Base-by-base conservation (phyloP, 1,139 yeast genomes). In the Protomyces gravidus region DNA sequence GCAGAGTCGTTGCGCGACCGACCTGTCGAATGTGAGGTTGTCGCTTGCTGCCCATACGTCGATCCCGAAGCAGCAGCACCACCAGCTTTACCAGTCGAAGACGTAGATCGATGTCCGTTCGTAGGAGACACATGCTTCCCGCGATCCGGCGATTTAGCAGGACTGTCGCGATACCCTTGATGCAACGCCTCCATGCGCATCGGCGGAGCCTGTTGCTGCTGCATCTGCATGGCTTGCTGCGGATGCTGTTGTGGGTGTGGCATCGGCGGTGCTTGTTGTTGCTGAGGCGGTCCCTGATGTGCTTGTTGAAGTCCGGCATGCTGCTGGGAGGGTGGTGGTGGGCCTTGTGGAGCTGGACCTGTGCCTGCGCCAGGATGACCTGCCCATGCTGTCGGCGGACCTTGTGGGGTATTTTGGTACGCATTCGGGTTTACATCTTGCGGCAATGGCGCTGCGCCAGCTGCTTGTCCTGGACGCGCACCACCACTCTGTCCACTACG, bases 401-500 rank as follows among this genome's bases (percentile, higher is more conserved):
- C 66, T 56, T 67, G 72, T 40, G 62, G 68, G 48, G 64, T 67
- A 42, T 64, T 65, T 30, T 69, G 70, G 84, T 70, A 82, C 82
- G 61, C 79, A 76, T 64, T 82, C 76, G 72, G 74, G 61, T 73
- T 73, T 36, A 74, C 75, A 62, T 75, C 75, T 62, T 71, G 75
- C 11, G 76, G 75, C 9, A 72, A 65, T 1, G 74, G 74, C 28
- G 72, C 72, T 5, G 65, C 62, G n/a, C n/a, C n/a, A n/a, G 36
- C 36, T 3, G 45, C 48, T 11, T 61, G 42, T 26, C 53, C 61
- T 11, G 81, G 79, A 64, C 78, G 80, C 45, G 81, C 66, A 9
- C 63, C 65, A 2, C 63, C 78, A 27, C 69, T 70, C 63, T 85
- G 86, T 51, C 89, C 88, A 26, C 45, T 46, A 13, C 76, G 82